Evolutionary conservation across 441 rosid genomes (phyloP).

Genomic region (Populus hybrid): DNA sequence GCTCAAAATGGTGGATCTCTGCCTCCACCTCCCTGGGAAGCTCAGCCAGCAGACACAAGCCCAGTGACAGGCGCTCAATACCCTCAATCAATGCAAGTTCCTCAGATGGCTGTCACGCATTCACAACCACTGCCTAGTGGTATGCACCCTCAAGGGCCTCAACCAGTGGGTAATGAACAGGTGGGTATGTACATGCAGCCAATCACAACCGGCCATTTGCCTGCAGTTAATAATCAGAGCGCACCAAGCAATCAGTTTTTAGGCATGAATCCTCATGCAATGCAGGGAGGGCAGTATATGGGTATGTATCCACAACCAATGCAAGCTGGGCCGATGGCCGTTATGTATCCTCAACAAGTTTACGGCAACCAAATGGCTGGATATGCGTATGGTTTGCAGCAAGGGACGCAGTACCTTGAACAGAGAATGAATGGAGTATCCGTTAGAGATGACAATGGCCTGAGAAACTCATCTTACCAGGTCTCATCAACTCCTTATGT

Average conservation of each 20-base stretch:
- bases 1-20: conserved; percentile 53
- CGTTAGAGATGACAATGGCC: conserved; percentile 52
- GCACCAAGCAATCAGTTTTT: conserved; percentile 36
- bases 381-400: conserved; percentile 73
- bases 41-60: conserved; percentile 62
- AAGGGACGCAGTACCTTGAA: conserved; percentile 52
- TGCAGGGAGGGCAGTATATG: conserved; percentile 53
- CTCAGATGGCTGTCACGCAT: conserved; percentile 49
- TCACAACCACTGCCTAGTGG: conserved; percentile 44
- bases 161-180: conserved; percentile 5
- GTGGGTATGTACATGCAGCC: conserved; percentile 61
- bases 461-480: conserved; percentile 48
- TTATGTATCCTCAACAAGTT: conserved; percentile 67
- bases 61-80: conserved; percentile 57
- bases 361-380: conserved; percentile 71
- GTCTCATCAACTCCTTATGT: conserved; percentile 56
- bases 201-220: neutral
- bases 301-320: conserved; percentile 53
- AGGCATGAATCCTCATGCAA: conserved; percentile 37
- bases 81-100: conserved; percentile 56
- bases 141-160: conserved; percentile 45
- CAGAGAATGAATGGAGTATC: conserved; percentile 81
- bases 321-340: conserved; percentile 50
- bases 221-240: neutral
- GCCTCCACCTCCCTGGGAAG: conserved; percentile 99